phyloP scores from a whole-genome alignment of 148 eudicot species.

The Silene uniflora region DNA sequence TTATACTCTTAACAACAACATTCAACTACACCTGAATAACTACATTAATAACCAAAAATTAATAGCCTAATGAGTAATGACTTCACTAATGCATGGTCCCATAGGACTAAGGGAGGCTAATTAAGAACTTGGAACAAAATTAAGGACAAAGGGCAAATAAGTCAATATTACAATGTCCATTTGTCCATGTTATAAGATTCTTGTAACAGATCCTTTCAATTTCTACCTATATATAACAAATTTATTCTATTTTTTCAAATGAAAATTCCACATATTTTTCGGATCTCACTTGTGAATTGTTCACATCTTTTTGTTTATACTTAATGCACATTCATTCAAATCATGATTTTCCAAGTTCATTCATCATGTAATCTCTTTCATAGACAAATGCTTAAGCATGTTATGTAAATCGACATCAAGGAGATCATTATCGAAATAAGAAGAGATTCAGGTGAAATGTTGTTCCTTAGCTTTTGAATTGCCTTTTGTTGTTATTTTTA shows the following conservation, averaged over 20 bases:
- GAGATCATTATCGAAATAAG: neutral
- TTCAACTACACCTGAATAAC: too few species aligned
- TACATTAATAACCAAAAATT: too few species aligned
- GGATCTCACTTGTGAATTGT: constrained; percentile 18
- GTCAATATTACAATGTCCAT: constrained; percentile 24
- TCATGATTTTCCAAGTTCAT: neutral
- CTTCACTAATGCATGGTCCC: too few species aligned
- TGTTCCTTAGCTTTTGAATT: neutral
- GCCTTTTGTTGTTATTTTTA: neutral
- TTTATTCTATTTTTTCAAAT: constrained; percentile 5
- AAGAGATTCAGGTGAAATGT: constrained; percentile 13
- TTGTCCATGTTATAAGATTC: constrained; percentile 34
- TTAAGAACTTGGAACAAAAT: neutral
- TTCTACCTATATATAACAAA: neutral
- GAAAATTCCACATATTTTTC: constrained; percentile 14
- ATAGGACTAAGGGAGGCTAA: too few species aligned
- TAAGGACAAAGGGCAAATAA: constrained; percentile 7
- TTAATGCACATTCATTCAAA: neutral
- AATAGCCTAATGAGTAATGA: too few species aligned
- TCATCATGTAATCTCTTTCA: neutral
- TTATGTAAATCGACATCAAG: constrained; percentile 11
- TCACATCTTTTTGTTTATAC: neutral
- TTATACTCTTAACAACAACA: too few species aligned
- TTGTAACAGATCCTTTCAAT: neutral
- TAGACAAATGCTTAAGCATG: neutral